A percentile compares a stretch with the other conserved stretches of the same genome.
phyloP scores from a whole-genome alignment of 2,329 filamentous ascomycete species.

The Apiospora phragmitis region DNA sequence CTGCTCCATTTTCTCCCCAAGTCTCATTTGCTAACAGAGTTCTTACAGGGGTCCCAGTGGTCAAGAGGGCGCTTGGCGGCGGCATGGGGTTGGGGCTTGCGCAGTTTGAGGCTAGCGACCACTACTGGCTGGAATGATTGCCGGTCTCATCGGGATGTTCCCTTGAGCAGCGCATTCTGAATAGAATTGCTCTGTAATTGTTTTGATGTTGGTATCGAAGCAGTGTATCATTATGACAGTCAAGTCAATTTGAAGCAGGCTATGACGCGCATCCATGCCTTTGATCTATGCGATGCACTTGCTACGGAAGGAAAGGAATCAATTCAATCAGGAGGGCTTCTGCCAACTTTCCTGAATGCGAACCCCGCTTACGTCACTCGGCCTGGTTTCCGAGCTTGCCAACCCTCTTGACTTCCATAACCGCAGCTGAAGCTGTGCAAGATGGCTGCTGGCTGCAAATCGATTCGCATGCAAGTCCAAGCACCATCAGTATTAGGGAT shows the following conservation, averaged over 20 bases:
- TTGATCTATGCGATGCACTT: neutral
- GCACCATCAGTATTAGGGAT: no score
- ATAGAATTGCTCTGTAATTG: neutral
- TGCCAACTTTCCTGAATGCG: neutral
- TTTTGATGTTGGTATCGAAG: no score
- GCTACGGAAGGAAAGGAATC: neutral
- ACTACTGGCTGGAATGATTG: neutral
- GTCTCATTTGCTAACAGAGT: neutral
- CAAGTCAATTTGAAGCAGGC: neutral
- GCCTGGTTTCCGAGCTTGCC: neutral
- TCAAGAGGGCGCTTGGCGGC: constrained; percentile 9
- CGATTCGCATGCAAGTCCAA: neutral
- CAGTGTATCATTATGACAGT: neutral
- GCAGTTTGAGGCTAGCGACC: constrained; percentile 1
- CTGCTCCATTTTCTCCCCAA: neutral
- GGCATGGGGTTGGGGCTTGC: constrained; percentile 8
- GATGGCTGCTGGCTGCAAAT: neutral
- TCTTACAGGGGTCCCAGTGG: constrained; percentile 3
- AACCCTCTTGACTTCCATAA: neutral
- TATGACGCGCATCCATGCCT: neutral
- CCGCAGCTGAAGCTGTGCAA: neutral
- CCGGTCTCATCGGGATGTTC: neutral
- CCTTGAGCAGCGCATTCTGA: neutral
- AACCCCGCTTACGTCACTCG: neutral
- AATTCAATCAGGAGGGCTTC: neutral